Base-by-base conservation (phyloP, 108 stramenopile genomes). In the Cafeteria roenbergensis region DNA sequence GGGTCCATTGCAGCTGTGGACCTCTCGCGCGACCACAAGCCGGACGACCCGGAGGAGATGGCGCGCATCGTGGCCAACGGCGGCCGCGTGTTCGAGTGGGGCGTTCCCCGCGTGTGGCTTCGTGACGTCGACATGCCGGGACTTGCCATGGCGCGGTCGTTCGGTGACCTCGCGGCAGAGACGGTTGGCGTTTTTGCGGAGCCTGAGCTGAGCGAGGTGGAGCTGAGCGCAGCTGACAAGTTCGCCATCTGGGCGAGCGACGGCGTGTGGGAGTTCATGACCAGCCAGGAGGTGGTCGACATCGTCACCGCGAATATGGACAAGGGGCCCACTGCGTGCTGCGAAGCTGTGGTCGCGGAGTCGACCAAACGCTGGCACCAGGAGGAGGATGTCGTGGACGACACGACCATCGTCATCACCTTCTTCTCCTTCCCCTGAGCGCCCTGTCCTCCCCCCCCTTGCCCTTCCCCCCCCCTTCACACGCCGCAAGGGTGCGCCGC, bases 131-230 rank as follows among this genome's bases (percentile, higher is more conserved):
- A 72, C 66, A 51, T 67, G 66, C 66, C 55, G 12, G 63, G 69
- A 22, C 67, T 95, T 57, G 91, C 92, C 70, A 90, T 96, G 88
- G 82, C 86, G 9, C 78, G 95, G 34, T 88, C 88, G 26, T 88
- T 96, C 68, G 95, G 95, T 22, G 95, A 96, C 84, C 84, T 91
- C 64, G 90, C 90, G 1, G 90, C 90, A 27, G 86, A 88, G 68
- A 57, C 65, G 35, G 82, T 93, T 12, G 92, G 90, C 27, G 89
- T 96, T 42, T 92, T 88, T 55, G 89, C 91, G 0, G 87, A 90
- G 55, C 92, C 95, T 20, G 91, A 89, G 50, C 57, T 81, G 2
- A 31, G n/a, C 32, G 64, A 36, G 17, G 31, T 69, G 38, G 69
- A 52, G 63, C 52, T 80, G 20, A 50, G 66, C 27, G 35, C 4